Percentiles rank a stretch among this genome's conserved stretches.
Evolutionary conservation across 495 filamentous ascomycete species (phyloP).

Genomic region (Penicillium coffeae): DNA sequence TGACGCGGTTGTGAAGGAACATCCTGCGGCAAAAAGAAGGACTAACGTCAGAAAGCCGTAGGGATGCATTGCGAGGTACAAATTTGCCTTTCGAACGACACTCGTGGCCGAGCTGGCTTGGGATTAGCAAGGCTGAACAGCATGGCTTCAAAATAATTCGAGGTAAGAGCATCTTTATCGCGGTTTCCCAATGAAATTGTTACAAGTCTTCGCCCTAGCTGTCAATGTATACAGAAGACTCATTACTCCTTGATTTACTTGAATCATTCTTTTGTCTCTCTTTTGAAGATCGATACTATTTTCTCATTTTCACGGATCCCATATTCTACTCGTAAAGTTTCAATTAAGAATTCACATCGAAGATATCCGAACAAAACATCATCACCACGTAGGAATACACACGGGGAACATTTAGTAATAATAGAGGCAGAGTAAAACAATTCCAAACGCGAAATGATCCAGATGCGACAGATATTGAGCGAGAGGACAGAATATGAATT

Average conservation of each 20-base stretch:
- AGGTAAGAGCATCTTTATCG: background rate
- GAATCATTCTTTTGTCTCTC: too few species aligned
- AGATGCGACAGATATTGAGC: background rate
- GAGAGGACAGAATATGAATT: conserved; percentile 15
- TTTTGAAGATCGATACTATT: too few species aligned
- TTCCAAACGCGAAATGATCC: background rate
- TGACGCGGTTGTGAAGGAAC: background rate
- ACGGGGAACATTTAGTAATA: conserved; percentile 23
- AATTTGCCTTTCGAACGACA: too few species aligned
- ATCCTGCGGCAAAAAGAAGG: conserved; percentile 6
- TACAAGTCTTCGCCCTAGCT: background rate
- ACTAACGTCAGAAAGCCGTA: conserved; percentile 1
- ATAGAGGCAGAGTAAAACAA: conserved; percentile 23
- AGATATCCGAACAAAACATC: conserved; percentile 8
- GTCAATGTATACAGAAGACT: background rate
- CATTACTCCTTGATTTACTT: too few species aligned
- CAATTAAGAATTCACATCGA: conserved; percentile 7
- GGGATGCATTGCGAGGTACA: conserved; percentile 10
- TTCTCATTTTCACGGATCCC: too few species aligned
- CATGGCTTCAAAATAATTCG: background rate
- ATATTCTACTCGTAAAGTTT: too few species aligned
- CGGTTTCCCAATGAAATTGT: background rate
- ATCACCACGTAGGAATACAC: conserved; percentile 24
- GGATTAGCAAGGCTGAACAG: conserved; percentile 4
- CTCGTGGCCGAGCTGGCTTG: too few species aligned